phyloP scores from a whole-genome alignment of 2,329 filamentous ascomycete genomes.

The Stemphylium beticola region DNA sequence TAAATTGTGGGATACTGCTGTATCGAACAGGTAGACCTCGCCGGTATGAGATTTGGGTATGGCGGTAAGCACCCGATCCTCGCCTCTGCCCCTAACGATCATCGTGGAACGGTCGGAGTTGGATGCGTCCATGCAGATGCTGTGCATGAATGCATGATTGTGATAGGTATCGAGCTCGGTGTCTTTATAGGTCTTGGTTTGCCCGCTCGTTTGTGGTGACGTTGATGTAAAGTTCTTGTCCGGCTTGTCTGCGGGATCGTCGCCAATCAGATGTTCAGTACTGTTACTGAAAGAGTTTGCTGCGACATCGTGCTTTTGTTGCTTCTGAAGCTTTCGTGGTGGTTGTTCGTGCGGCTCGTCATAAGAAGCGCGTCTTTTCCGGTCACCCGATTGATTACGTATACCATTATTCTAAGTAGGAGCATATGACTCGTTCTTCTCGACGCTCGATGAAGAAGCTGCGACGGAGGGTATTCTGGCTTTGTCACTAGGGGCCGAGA shows the following conservation, averaged over 20 bases:
- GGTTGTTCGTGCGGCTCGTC: not conserved
- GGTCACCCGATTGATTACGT: not conserved
- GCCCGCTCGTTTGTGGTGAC: constrained; percentile 9
- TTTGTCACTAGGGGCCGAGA: not conserved
- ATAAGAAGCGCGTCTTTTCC: constrained; percentile 1
- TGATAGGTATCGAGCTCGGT: not conserved
- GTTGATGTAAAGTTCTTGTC: constrained; percentile 4
- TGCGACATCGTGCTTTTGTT: not conserved
- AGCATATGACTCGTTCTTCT: not conserved
- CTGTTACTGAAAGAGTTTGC: not conserved
- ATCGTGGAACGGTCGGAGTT: constrained; percentile 3
- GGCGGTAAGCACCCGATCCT: constrained; percentile 7
- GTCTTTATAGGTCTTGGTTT: not conserved
- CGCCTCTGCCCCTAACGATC: not conserved
- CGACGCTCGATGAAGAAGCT: not conserved
- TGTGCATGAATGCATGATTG: not conserved
- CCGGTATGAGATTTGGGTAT: not conserved
- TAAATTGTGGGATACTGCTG: not conserved
- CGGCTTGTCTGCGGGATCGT: constrained; percentile 9
- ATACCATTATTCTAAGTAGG: not conserved
- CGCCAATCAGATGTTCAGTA: not conserved
- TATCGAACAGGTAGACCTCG: constrained; percentile 5
- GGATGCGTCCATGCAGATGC: not conserved
- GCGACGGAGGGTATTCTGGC: not conserved
- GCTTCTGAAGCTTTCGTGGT: constrained; percentile 7